phyloP scores from a whole-genome alignment of 1,284 basidiomycete species.

The Cryptococcus hybrid region DNA sequence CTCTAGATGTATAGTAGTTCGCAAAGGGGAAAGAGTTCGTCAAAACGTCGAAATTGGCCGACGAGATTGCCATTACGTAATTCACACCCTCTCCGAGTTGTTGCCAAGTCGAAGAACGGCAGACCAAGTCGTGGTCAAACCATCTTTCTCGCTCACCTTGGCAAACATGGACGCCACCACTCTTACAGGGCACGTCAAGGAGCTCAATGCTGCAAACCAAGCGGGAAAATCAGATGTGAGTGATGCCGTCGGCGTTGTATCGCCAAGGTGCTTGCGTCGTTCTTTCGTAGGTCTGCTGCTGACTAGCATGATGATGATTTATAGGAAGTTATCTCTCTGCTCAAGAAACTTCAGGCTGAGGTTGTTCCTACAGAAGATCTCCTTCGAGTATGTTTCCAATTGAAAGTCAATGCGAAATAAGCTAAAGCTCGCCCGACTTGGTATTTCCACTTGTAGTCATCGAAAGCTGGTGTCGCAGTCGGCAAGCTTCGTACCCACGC shows the following conservation, averaged over 20 bases:
- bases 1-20: no score
- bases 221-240: constrained; percentile 72
- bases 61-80: not conserved
- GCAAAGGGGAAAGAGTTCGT: not conserved
- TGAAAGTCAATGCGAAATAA: not conserved
- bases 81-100: not conserved
- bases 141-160: not conserved
- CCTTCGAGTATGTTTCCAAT: constrained; percentile 62
- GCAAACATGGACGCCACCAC: constrained; percentile 32
- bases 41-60: not conserved
- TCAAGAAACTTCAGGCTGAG: constrained; percentile 72
- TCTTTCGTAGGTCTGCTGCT: not conserved
- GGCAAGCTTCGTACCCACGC: constrained; percentile 81
- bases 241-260: not conserved
- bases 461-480: constrained; percentile 87
- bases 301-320: not conserved
- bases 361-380: constrained; percentile 81
- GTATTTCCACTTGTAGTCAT: constrained; percentile 43
- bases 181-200: constrained; percentile 32
- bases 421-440: not conserved
- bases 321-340: constrained; percentile 70
- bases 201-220: constrained; percentile 62
- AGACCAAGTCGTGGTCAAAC: not conserved
- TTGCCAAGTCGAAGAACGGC: not conserved
- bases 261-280: not conserved